A percentile compares a stretch with the other conserved stretches of the same genome.
Evolutionary conservation across 2,329 filamentous ascomycete genomes (phyloP).

Genomic region (Botrytis elliptica): DNA sequence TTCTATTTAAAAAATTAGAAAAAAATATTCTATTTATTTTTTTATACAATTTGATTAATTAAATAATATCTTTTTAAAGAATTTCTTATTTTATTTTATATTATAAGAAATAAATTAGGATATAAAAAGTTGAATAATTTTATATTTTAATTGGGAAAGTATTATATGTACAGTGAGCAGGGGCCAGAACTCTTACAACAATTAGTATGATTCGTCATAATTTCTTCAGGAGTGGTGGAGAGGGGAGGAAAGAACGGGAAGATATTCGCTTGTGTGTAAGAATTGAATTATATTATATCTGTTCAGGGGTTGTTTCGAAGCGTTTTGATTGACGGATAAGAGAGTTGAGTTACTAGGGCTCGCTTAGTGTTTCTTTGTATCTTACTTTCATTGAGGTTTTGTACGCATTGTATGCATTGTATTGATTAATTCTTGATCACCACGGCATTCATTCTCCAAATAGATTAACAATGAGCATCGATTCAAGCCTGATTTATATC

Average conservation of each 20-base stretch:
- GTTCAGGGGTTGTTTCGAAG: neutral
- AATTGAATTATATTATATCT: neutral
- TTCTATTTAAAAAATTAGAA: no score
- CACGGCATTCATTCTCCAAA: no score
- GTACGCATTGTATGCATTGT: neutral
- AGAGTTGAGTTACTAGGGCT: neutral
- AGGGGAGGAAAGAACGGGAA: neutral
- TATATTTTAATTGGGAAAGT: no score
- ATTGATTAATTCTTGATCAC: neutral
- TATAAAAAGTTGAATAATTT: no score
- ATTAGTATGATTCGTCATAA: accelerated
- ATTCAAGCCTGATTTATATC: accelerated
- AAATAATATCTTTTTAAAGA: no score
- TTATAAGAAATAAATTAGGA: no score
- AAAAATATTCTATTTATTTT: no score
- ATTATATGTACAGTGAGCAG: no score
- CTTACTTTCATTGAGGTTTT: neutral
- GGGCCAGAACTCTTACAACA: no score
- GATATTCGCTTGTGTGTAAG: neutral
- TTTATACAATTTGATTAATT: no score
- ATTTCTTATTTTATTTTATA: no score
- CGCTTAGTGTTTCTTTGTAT: neutral
- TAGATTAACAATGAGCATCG: accelerated
- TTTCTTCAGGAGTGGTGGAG: neutral
- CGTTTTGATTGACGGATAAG: neutral